Evolutionary conservation across 2,329 filamentous ascomycete genomes (phyloP).

Genomic region (Camptophora hylomeconis): DNA sequence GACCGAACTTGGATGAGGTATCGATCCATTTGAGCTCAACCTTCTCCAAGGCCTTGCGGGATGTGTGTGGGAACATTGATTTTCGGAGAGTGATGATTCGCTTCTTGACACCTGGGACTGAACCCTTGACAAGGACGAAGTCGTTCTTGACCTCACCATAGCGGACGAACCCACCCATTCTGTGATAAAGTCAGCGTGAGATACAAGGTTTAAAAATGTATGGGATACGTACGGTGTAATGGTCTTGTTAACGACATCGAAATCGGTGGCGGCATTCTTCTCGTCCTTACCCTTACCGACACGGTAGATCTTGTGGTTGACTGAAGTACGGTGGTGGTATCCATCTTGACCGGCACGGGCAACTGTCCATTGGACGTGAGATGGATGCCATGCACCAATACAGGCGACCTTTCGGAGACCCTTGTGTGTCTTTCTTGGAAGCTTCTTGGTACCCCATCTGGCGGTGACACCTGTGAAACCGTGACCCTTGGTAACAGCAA

Average conservation of each 20-base stretch:
- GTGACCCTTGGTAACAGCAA: slow-evolving; percentile 99
- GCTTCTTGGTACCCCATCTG: slow-evolving; percentile 99
- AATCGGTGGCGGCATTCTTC: slow-evolving; percentile 84
- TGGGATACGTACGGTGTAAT: slow-evolving; percentile 83
- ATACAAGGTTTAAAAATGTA: slow-evolving; percentile 1
- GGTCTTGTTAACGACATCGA: slow-evolving; percentile 97
- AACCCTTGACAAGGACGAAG: slow-evolving; percentile 96
- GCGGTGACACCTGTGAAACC: slow-evolving; percentile 94
- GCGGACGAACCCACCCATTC: slow-evolving; percentile 96
- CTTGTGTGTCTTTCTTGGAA: slow-evolving; percentile 99
- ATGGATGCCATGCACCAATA: slow-evolving; percentile 99
- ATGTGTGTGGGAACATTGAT: slow-evolving; percentile 96
- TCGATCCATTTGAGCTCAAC: slow-evolving; percentile 99
- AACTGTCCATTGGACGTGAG: slow-evolving; percentile 99
- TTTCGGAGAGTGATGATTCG: slow-evolving; percentile 97
- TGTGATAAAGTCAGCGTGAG: slow-evolving; percentile 34
- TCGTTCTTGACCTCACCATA: slow-evolving; percentile 99
- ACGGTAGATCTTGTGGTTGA: slow-evolving; percentile 99
- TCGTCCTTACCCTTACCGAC: slow-evolving; percentile 87
- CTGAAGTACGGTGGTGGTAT: slow-evolving; percentile 99
- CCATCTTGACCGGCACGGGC: slow-evolving; percentile 98
- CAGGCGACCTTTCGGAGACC: slow-evolving; percentile 99
- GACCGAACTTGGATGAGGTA: slow-evolving; percentile 98
- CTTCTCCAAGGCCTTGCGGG: slow-evolving; percentile 93
- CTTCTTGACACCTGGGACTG: slow-evolving; percentile 97